Evolutionary conservation across 768 basidiomycete genomes (phyloP), one percentile per base, ranked within the genome.

Genomic region (Cystoderma amianthinum): DNA sequence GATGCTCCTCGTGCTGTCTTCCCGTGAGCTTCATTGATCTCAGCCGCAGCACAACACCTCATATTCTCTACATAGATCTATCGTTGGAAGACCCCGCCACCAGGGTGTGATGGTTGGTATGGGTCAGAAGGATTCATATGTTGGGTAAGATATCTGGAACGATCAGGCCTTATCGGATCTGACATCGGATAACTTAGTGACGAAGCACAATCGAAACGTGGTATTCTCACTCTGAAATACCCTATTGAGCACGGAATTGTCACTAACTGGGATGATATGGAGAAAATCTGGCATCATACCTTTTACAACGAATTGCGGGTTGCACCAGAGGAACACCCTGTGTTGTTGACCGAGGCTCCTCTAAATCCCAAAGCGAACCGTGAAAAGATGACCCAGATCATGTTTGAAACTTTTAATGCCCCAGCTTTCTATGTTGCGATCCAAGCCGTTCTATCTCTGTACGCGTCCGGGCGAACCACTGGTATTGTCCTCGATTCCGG

Each of bases 231-330:
- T 35, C 68, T 95, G 54, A 92, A 92, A 68, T 91, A 95, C 70
- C 92, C 89, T 40, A 91, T 91, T 52, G 86, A 92, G 63, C 89
- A 91, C 68, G 88, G 89, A 65, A 85, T 91, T 58, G 87, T 94
- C 61, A 93, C 91, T 64, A 93, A 96, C 80, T 96, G 93, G 93
- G 92, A 94, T 56, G 92, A 94, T 67, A 94, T 94, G 91, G 93
- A 95, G 72, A 93, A 94, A 71, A 94, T 94, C 62, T 94, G 91
- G 91, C 90, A 93, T 63, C 91, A 94, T 72, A 93, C 92, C 23
- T 95, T 94, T 68, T 94, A 90, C 79, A 93, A 93, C 61, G 90
- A 91, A 65, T 80, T 91, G 46, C 87, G 88, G 67, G 88, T 93
- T 52, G 88, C 88, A 3, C 89, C 90, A 21, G 88, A 93, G 64